Base-by-base conservation (phyloP, 495 filamentous ascomycete genomes). In the Penicillium cinerascens region DNA sequence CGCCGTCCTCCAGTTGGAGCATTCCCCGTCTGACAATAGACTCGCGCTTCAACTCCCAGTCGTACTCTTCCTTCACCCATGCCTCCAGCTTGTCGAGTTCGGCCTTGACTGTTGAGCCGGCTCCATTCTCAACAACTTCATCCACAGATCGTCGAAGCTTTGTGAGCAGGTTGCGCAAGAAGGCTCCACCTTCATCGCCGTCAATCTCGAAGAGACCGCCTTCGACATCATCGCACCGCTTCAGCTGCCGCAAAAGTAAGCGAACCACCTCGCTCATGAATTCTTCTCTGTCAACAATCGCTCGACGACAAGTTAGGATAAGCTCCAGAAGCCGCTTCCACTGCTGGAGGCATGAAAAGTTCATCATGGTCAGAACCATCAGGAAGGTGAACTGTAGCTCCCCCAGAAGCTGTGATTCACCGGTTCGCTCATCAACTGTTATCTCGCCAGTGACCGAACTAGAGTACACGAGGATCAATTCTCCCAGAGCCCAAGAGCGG, bases 351-450 rank as follows among this genome's bases (percentile, higher is more conserved):
- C 89, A 95, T 1, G 90, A 91, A 55, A 84, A 81, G 63, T 95
- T 97, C 66, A 87, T 87, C 39, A 97, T 75, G 21, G 86, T 87
- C 52, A 91, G 73, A 10, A 89, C 85, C 64, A 87, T 88, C 4
- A 97, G 59, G 68, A 93, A 97, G 33, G 83, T 79, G 59, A 95
- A 87, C 59, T 97, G 89, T 38, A 97, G 60, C 61, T 97, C 92
- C 37, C 91, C 92, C n/a, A 95, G 67, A 4, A 97, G 58, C 40
- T 88, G 58, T 6, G 55, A 52, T 51, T 74, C 66, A 2, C 69
- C 73, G 11, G 44, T 40, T 27, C 49, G 43, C 33, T 64, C 58
- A 37, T 65, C 58, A 1, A 53, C 44, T 2, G 44, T 47, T n/a
- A 36, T 35, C 25, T 55, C 52, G 15, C 56, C 63, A 8, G 53